These are phyloP conservation scores for Penicillium sclerotiorum DNA, from an alignment of 2,329 filamentous ascomycete species.

Conservation along the genomic window DNA sequence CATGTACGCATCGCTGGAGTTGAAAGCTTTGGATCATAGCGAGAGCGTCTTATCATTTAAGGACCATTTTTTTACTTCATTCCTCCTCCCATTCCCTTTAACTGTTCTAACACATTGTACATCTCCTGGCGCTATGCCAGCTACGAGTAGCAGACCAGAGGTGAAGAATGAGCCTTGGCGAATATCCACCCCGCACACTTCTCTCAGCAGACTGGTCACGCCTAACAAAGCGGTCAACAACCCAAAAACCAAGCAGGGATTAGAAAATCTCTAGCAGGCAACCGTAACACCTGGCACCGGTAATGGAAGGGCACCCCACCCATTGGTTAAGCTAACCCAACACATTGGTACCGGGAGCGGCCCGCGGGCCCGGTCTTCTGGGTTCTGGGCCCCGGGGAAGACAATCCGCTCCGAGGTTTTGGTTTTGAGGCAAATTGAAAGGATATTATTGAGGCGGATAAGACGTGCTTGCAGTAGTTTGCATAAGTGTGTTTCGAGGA, in stretches of 20 bases:
- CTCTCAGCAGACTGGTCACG: too few species aligned
- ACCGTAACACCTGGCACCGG: not conserved
- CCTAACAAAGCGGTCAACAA: too few species aligned
- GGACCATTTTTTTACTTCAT: too few species aligned
- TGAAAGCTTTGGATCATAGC: slow-evolving; percentile 15
- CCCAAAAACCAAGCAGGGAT: too few species aligned
- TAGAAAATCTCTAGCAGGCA: too few species aligned
- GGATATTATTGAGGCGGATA: not conserved
- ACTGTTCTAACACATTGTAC: too few species aligned
- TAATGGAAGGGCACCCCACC: not conserved
- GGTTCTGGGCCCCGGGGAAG: not conserved
- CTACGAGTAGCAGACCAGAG: too few species aligned
- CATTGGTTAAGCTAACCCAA: not conserved
- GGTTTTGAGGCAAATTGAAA: not conserved
- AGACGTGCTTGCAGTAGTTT: not conserved
- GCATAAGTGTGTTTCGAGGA: not conserved
- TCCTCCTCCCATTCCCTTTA: too few species aligned
- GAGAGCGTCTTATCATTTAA: slow-evolving; percentile 10
- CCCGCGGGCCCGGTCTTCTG: not conserved
- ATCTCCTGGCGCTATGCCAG: too few species aligned
- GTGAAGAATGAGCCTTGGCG: too few species aligned
- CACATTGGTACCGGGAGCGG: not conserved
- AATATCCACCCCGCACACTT: too few species aligned
- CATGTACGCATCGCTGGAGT: slow-evolving; percentile 27
- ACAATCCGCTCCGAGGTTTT: not conserved